A percentile compares a stretch with the other conserved stretches of the same genome.
Evolutionary conservation across 2,329 filamentous ascomycete genomes (phyloP).

Genomic region (Fusarium dlaminii): DNA sequence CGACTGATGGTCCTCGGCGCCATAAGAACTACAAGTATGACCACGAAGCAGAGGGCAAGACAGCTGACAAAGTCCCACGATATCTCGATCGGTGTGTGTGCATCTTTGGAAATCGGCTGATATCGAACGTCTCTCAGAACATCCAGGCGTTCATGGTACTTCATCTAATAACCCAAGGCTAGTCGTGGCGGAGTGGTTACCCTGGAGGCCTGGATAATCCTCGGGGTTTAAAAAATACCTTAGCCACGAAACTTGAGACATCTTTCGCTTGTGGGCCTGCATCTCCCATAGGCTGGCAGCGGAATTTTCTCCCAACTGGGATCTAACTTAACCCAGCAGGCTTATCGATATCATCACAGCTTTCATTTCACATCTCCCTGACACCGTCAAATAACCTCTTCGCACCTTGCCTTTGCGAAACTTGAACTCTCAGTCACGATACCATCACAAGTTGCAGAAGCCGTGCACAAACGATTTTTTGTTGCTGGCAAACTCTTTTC

Average conservation of each 20-base stretch:
- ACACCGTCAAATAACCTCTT: neutral
- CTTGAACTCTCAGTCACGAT: neutral
- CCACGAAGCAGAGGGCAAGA: slow-evolving; percentile 20
- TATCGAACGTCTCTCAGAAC: slow-evolving; percentile 36
- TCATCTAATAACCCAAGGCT: neutral
- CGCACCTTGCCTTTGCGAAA: slow-evolving; percentile 4
- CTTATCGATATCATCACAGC: slow-evolving; percentile 37
- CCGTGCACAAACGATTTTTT: neutral
- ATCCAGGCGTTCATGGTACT: neutral
- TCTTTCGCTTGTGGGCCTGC: neutral
- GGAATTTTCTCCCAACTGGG: slow-evolving; percentile 19
- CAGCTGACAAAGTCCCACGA: slow-evolving; percentile 19
- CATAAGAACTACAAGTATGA: slow-evolving; percentile 1
- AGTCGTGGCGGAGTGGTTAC: neutral
- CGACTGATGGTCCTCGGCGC: slow-evolving; percentile 11
- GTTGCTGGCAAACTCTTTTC: neutral
- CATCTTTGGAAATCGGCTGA: slow-evolving; percentile 36
- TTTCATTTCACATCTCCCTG: slow-evolving; percentile 29
- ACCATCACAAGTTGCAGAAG: neutral
- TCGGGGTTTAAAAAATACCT: slow-evolving; percentile 22
- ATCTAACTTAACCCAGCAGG: neutral
- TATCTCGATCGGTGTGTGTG: slow-evolving; percentile 13
- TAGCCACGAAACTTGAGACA: neutral
- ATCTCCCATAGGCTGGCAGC: slow-evolving; percentile 14
- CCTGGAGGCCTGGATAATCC: slow-evolving; percentile 29